phyloP scores from a whole-genome alignment of 2,329 filamentous ascomycete genomes.

The Aspergillus uvarum region DNA sequence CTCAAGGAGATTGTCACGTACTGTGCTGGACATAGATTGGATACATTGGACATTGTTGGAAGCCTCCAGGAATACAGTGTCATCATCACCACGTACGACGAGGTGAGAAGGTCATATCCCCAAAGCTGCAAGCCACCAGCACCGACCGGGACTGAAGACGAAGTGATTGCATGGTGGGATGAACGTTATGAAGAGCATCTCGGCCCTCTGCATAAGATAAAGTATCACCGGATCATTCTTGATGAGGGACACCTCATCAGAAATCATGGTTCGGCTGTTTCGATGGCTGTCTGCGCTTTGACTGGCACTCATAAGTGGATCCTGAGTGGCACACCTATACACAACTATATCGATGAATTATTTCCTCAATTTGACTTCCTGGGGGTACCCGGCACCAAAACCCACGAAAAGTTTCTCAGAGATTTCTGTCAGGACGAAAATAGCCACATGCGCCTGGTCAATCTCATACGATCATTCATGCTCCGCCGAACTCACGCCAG shows the following conservation, averaged over 20 bases:
- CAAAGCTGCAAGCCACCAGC: conserved; percentile 18
- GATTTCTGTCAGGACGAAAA: conserved; percentile 24
- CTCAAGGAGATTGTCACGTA: conserved; percentile 28
- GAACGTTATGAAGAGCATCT: conserved; percentile 22
- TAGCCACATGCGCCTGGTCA: conserved; percentile 26
- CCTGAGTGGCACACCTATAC: conserved; percentile 41
- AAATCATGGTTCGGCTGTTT: conserved; percentile 34
- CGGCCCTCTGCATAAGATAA: conserved; percentile 37
- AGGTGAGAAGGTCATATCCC: conserved; percentile 38
- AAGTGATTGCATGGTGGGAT: conserved; percentile 27
- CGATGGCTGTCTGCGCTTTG: conserved; percentile 37
- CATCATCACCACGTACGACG: conserved; percentile 41
- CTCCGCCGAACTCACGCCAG: conserved; percentile 57
- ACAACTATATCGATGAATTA: conserved; percentile 41
- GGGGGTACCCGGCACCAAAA: conserved; percentile 28
- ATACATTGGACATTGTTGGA: conserved; percentile 19
- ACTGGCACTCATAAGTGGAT: conserved; percentile 40
- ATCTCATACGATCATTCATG: conserved; percentile 47
- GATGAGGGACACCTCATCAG: conserved; percentile 42
- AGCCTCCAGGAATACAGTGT: conserved; percentile 23
- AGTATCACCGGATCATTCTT: conserved; percentile 42
- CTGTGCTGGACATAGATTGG: conserved; percentile 22
- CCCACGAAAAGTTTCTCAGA: conserved; percentile 25
- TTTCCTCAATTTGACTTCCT: conserved; percentile 42
- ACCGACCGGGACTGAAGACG: conserved; percentile 14